These are phyloP conservation scores for Nothophytophthora sp. DNA, from an alignment of 352 stramenopile genomes.

Conservation along the genomic window DNA sequence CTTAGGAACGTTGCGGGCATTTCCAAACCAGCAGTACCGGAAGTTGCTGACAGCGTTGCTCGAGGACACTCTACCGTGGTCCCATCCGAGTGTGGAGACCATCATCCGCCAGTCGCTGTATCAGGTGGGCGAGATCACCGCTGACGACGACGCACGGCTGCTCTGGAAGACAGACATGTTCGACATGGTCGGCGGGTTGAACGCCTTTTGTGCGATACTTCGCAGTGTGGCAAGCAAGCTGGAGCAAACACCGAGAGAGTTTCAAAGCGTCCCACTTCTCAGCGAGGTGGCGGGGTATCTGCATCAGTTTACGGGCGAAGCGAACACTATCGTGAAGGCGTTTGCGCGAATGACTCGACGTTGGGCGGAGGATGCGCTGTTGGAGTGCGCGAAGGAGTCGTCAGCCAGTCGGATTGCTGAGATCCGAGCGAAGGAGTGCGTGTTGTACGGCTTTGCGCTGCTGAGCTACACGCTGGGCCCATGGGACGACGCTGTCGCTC, in stretches of 20 bases:
- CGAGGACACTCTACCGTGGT: conserved; percentile 46
- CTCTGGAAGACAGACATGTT: conserved; percentile 50
- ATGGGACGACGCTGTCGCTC: conserved; percentile 7
- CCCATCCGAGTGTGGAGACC: conserved; percentile 26
- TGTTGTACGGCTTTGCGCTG: conserved; percentile 49
- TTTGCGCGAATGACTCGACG: conserved; percentile 27
- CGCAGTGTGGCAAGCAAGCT: conserved; percentile 18
- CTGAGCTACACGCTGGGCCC: conserved; percentile 23
- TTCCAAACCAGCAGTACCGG: conserved; percentile 48
- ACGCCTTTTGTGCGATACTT: conserved; percentile 25
- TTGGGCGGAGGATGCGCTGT: conserved; percentile 26
- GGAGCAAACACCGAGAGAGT: conserved; percentile 29
- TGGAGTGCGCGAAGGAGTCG: conserved; percentile 6
- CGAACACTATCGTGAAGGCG: conserved; percentile 7
- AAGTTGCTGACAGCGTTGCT: conserved; percentile 47
- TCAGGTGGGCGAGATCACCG: conserved; percentile 41
- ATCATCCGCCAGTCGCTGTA: conserved; percentile 52
- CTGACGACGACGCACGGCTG: conserved; percentile 17
- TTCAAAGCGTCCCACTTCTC: conserved; percentile 33
- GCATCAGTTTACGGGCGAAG: conserved; percentile 26
- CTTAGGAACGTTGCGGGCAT: conserved; percentile 42
- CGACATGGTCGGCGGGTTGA: neutral
- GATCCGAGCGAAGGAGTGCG: conserved; percentile 38
- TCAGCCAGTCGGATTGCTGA: conserved; percentile 11
- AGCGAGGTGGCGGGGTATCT: conserved; percentile 33